Evolutionary conservation across 208 protist species (phyloP).

Genomic region (Crithidia brevicula): DNA sequence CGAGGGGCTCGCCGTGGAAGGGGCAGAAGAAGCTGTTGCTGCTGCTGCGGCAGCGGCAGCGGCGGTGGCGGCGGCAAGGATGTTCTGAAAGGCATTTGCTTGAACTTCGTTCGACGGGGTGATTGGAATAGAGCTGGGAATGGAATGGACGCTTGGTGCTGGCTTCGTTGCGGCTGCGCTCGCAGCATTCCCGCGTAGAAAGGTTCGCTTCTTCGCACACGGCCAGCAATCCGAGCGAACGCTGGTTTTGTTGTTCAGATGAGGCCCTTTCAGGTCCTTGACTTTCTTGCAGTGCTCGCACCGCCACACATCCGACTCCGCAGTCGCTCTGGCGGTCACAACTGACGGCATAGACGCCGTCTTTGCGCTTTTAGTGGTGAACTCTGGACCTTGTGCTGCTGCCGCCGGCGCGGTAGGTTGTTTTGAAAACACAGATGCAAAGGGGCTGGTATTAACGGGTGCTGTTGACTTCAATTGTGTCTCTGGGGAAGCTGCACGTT

Average conservation of each 20-base stretch:
- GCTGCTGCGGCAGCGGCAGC: not conserved
- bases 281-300: constrained; percentile 51
- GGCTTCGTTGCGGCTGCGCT: constrained; percentile 18
- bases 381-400: no score
- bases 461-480: no score
- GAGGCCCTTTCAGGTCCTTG: constrained; percentile 47
- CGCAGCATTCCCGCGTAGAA: constrained; percentile 23
- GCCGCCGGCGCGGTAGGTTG: no score
- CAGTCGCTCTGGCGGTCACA: not conserved
- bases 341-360: not conserved
- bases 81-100: constrained; percentile 14
- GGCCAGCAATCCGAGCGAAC: constrained; percentile 65
- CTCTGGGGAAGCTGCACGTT: no score
- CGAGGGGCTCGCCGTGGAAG: not conserved
- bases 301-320: constrained; percentile 32
- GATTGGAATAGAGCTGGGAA: no score
- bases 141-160: constrained; percentile 8
- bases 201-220: constrained; percentile 52
- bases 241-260: constrained; percentile 43
- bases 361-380: no score
- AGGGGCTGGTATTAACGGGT: no score
- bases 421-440: no score
- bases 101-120: constrained; percentile 7
- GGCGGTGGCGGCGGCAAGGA: constrained; percentile 11
- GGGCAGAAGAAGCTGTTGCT: not conserved